Evolutionary conservation across 805 yeast species (phyloP).

Genomic region (Myxozyma lipomycoides): DNA sequence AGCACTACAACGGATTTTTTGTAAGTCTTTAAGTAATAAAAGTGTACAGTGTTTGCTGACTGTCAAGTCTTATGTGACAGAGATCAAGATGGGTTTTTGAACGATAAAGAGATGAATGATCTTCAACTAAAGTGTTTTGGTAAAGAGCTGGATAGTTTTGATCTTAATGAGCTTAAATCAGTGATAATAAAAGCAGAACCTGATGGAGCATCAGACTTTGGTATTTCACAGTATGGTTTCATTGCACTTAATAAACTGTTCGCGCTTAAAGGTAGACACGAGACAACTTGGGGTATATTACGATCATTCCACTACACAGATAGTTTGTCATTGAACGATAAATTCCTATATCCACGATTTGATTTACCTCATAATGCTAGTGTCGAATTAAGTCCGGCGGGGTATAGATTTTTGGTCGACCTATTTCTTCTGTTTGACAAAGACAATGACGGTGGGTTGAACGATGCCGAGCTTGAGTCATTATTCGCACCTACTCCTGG

Average conservation of each 20-base stretch:
- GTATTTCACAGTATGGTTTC: constrained; percentile 55
- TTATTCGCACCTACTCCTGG: constrained; percentile 92
- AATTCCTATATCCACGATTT: constrained; percentile 66
- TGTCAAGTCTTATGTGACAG: constrained; percentile 61
- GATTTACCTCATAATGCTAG: constrained; percentile 72
- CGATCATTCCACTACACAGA: constrained; percentile 88
- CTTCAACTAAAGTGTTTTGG: constrained; percentile 71
- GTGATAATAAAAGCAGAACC: constrained; percentile 38
- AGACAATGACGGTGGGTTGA: constrained; percentile 95
- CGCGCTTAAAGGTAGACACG: constrained; percentile 91
- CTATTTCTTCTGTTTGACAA: constrained; percentile 81
- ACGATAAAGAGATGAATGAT: constrained; percentile 62
- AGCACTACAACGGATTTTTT: constrained; percentile 76
- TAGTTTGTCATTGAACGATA: constrained; percentile 77
- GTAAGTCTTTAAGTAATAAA: constrained; percentile 8
- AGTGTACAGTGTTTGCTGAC: neutral
- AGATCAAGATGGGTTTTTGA: constrained; percentile 83
- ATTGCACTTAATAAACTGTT: constrained; percentile 70
- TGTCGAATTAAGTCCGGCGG: constrained; percentile 88
- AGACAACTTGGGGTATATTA: constrained; percentile 93
- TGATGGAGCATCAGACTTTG: constrained; percentile 30
- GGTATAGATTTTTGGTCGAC: constrained; percentile 88
- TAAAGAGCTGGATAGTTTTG: constrained; percentile 45
- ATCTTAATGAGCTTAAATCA: constrained; percentile 41
- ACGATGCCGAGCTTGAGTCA: constrained; percentile 60